phyloP scores from a whole-genome alignment of 2,329 filamentous ascomycete genomes.

The Trichoderma polysporum region DNA sequence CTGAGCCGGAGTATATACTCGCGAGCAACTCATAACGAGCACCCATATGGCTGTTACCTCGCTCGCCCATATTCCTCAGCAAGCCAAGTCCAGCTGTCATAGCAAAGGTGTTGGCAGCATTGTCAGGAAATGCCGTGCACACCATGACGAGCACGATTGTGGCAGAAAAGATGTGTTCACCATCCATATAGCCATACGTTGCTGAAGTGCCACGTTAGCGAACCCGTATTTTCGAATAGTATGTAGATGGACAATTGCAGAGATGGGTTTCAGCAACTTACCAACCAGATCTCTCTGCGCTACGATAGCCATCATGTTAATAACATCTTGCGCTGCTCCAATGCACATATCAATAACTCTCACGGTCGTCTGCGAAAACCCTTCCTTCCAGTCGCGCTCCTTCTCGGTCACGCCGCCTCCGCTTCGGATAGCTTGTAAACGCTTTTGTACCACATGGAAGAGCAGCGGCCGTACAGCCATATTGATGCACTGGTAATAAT shows the following conservation, averaged over 20 bases:
- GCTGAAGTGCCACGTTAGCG: conserved; percentile 30
- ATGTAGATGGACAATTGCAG: too few relatives aligned
- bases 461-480: conserved; percentile 56
- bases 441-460: conserved; percentile 52
- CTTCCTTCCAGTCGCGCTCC: conserved; percentile 38
- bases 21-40: conserved; percentile 31
- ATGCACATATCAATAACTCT: conserved; percentile 54
- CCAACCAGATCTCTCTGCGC: conserved; percentile 43
- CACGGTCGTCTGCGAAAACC: conserved; percentile 48
- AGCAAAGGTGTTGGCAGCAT: conserved; percentile 40
- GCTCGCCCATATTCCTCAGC: conserved; percentile 50
- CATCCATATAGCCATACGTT: conserved; percentile 58
- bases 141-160: conserved; percentile 56
- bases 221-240: background rate
- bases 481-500: conserved; percentile 59
- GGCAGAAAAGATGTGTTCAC: conserved; percentile 55
- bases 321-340: conserved; percentile 46
- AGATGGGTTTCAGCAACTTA: conserved; percentile 28
- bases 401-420: conserved; percentile 28
- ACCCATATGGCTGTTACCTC: conserved; percentile 50
- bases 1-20: conserved; percentile 28
- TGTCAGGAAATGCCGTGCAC: conserved; percentile 51
- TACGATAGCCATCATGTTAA: conserved; percentile 27
- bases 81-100: conserved; percentile 49
- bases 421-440: conserved; percentile 36